Base-by-base conservation (phyloP, 2,329 filamentous ascomycete species). In the Teratosphaeria destructans region DNA sequence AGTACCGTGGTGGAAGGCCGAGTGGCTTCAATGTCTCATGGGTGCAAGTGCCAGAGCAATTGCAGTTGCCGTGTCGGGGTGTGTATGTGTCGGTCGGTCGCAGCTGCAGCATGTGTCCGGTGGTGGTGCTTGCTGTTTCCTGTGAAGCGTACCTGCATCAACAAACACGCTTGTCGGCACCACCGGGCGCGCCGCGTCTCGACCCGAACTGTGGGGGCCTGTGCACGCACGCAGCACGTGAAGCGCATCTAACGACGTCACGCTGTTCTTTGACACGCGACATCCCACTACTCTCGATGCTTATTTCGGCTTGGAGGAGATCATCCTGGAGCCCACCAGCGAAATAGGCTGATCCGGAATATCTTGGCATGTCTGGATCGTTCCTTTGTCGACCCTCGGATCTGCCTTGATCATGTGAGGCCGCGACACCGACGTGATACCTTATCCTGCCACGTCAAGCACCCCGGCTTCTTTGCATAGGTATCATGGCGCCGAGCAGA, bases 401-500 rank as follows among this genome's bases (percentile, higher is more conserved):
- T 27, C 52, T 6, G 19, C 19, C 29, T 1, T 7, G 49, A 53
- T 66, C 65, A 66, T 63, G 63, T 66, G 65, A 60, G 37, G 23
- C 43, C 66, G 66, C 61, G 65, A 61, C 55, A 56, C 10, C 49
- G 39, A 53, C 65, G 66, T 57, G 65, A 55, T 56, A 35, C 35
- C 35, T 39, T 39, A 23, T 23, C 23, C 23, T 23, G 3, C 29
- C 4, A 32, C 29, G 5, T 32, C 29, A 5, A 32, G 29, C 29
- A 32, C 29, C 29, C 29, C 29, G 29, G 29, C 29, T 32, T 32
- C 4, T 5, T 32, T 32, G 19, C 29, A 39, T 29, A 16, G 10
- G 14, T 37, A 58, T 12, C 59, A 72, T 71, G 69, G 67, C 68
- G 53, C 66, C 69, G 10, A 69, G 65, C 61, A 66, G 67, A 64